Base-by-base conservation (phyloP, 176 grass and related monocot species). In the Phoenix roebelenii region DNA sequence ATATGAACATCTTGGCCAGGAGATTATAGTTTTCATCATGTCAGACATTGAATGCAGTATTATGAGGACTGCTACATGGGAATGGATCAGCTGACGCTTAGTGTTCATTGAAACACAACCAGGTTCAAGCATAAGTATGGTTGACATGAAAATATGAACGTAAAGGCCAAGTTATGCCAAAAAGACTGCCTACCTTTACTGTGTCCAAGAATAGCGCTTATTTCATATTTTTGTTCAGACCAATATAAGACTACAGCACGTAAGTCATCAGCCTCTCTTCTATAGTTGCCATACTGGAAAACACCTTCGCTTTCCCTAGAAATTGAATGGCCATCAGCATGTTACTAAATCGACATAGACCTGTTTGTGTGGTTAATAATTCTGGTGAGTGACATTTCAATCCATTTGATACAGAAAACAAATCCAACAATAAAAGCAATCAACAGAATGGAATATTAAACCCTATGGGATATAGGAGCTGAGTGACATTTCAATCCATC, bases 141-240 rank as follows among this genome's bases (percentile, higher is more conserved):
- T 1, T 52, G 9, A 15, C 1, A 15, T 5, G 30, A 56, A 7
- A 39, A 49, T 55, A 22, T 18, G 10, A 16, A 4, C 5, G 3
- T 39, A 22, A 55, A 55, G 4, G 18, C 52, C 10, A 70, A 24
- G 39, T 68, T 28, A 58, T 58, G 9, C 23, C 32, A 49, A 50
- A n/a, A 5, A 89, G 32, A 0, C 54, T 18, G 23, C 20, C 52
- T 44, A 68, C 65, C 65, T 68, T 68, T 68, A 44, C 65, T 68
- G 26, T 68, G 65, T 5, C 65, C 65, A 68, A 68, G 16, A 39
- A 68, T 55, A 35, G 65, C 28, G 48, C 52, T 68, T 68, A 55
- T 68, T 68, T 68, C 65, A 68, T 55, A 68, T 22, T 68, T 55
- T 68, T 68, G 51, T 28, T 68, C 24, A 29, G 52, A 68, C n/a